Percentiles rank a stretch among this genome's conserved stretches.
These are phyloP conservation scores for Termitomyces sp. DNA, from an alignment of 768 basidiomycete genomes.

Conservation along the genomic window DNA sequence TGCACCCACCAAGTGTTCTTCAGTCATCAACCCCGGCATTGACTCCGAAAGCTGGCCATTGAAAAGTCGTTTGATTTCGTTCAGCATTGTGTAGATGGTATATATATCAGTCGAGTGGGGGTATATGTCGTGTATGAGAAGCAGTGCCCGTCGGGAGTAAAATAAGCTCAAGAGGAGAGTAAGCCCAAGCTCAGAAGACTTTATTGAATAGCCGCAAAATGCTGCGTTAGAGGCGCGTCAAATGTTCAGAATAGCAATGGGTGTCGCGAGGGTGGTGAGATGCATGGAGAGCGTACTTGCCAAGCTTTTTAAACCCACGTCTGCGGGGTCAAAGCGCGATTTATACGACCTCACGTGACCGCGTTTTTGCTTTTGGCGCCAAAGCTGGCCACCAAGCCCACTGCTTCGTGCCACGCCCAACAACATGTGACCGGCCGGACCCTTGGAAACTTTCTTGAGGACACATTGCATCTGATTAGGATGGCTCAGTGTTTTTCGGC, in stretches of 20 bases:
- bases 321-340: not conserved
- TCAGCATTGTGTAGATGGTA: not conserved
- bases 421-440: not conserved
- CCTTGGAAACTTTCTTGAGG: not conserved
- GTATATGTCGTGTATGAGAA: not conserved
- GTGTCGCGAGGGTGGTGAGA: not conserved
- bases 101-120: not conserved
- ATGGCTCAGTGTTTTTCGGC: too few species aligned
- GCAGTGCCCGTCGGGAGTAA: not conserved
- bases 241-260: not conserved
- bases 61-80: not conserved
- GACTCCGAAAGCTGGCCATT: not conserved
- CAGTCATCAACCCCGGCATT: not conserved
- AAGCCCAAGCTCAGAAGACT: not conserved
- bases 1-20: not conserved
- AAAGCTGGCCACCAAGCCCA: not conserved
- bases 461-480: too few species aligned
- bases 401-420: not conserved
- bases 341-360: conserved; percentile 3
- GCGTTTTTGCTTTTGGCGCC: conserved; percentile 8
- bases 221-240: not conserved
- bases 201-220: not conserved
- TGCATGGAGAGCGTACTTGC: not conserved
- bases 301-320: not conserved
- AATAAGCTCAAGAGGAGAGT: too few species aligned